Evolutionary conservation across 2,329 filamentous ascomycete species (phyloP).

Genomic region (Ceratocystis destructans): DNA sequence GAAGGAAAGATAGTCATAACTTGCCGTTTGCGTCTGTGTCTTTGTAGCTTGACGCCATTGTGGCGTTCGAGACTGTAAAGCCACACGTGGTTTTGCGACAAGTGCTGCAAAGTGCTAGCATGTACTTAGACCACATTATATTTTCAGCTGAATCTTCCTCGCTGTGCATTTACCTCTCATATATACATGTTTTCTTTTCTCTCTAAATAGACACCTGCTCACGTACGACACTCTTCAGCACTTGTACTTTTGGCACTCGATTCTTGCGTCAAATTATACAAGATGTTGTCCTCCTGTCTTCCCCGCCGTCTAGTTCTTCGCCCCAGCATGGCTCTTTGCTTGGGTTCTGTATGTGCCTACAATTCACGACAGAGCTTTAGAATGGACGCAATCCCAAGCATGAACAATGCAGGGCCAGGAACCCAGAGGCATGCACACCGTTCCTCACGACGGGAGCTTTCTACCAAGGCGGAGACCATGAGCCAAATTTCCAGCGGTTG

Average conservation of each 20-base stretch:
- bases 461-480: slow-evolving; percentile 15
- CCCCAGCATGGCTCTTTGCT: background rate
- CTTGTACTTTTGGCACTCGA: background rate
- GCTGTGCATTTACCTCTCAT: background rate
- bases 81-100: background rate
- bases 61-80: slow-evolving; percentile 4
- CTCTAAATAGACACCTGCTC: background rate
- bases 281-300: background rate
- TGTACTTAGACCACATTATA: background rate
- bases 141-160: background rate
- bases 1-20: background rate
- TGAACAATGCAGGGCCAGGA: background rate
- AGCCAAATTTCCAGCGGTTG: slow-evolving; percentile 42
- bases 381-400: slow-evolving; percentile 9
- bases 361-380: slow-evolving; percentile 2
- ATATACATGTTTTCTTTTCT: background rate
- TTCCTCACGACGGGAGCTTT: background rate
- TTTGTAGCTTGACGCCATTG: background rate
- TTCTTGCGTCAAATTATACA: background rate
- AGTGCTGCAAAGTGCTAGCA: background rate
- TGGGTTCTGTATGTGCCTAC: background rate
- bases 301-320: slow-evolving; percentile 5
- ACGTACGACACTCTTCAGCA: background rate
- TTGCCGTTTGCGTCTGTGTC: slow-evolving; percentile 3
- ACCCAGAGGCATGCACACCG: background rate